Conservation (phyloP, 2,329 filamentous ascomycete genomes). For the Phyllosticta capitalensis region DNA sequence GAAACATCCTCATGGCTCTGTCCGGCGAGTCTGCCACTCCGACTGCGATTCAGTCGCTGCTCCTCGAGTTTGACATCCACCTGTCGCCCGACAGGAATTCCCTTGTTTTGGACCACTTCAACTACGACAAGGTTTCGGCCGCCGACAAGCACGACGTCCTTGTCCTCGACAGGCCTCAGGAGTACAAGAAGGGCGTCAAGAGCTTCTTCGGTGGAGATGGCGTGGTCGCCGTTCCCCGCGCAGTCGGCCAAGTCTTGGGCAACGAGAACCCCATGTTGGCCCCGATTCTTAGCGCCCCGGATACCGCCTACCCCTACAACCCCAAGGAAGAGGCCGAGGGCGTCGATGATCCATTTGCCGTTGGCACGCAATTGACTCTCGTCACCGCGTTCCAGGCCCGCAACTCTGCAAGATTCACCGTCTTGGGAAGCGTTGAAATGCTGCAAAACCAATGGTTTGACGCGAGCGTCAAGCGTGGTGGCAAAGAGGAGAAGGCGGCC, state of each 20-base stretch:
- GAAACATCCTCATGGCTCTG: constrained; percentile 82
- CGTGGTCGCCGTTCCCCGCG: constrained; percentile 71
- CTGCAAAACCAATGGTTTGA: constrained; percentile 85
- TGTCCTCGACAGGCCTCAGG: constrained; percentile 59
- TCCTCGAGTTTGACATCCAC: constrained; percentile 79
- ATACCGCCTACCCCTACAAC: constrained; percentile 88
- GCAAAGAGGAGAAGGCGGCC: constrained; percentile 53
- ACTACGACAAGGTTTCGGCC: constrained; percentile 70
- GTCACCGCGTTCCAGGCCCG: constrained; percentile 83
- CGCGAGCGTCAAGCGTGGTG: constrained; percentile 56
- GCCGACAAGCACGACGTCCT: constrained; percentile 82
- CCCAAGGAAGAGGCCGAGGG: constrained; percentile 69
- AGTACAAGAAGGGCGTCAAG: constrained; percentile 59
- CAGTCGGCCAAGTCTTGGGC: constrained; percentile 73
- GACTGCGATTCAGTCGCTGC: constrained; percentile 63
- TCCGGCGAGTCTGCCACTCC: constrained; percentile 63
- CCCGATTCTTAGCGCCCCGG: constrained; percentile 71
- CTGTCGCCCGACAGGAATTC: constrained; percentile 79
- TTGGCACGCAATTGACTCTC: constrained; percentile 72
- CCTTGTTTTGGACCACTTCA: constrained; percentile 90
- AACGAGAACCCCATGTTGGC: constrained; percentile 63
- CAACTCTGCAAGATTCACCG: constrained; percentile 82
- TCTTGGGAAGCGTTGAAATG: constrained; percentile 79
- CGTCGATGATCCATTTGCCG: constrained; percentile 75
- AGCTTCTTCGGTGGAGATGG: constrained; percentile 65